These are phyloP conservation scores for Beauveria bassiana DNA, from an alignment of 2,329 filamentous ascomycete genomes.

Conservation along the genomic window DNA sequence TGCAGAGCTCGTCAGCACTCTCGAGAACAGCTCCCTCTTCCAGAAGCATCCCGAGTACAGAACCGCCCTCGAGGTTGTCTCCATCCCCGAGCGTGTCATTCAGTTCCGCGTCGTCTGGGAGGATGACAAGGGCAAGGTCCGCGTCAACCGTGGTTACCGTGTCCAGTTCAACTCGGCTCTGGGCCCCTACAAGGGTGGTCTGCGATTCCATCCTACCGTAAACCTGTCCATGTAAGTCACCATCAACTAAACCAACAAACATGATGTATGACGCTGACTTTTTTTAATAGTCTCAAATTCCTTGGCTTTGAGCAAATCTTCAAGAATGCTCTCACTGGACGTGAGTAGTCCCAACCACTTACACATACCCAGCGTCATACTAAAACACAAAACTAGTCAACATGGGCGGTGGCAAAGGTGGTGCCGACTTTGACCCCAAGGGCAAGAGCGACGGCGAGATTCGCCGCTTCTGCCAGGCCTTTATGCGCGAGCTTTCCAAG, in stretches of 20 bases:
- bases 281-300: conserved; percentile 66
- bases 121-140: conserved; percentile 79
- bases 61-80: conserved; percentile 78
- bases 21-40: conserved; percentile 91
- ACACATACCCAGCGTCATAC: conserved; percentile 11
- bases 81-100: conserved; percentile 89
- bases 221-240: conserved; percentile 55
- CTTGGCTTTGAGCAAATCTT: conserved; percentile 99
- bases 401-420: conserved; percentile 97
- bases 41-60: conserved; percentile 90
- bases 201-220: conserved; percentile 87
- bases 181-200: conserved; percentile 95
- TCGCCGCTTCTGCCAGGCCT: conserved; percentile 89
- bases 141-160: conserved; percentile 91
- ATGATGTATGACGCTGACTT: conserved; percentile 26
- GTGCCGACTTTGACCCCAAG: conserved; percentile 98
- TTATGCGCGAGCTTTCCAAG: conserved; percentile 92
- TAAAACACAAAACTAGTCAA: conserved; percentile 26
- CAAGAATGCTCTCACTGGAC: conserved; percentile 96
- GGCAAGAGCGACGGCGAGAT: conserved; percentile 97
- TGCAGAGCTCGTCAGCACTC: conserved; percentile 84
- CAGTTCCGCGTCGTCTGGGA: conserved; percentile 98
- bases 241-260: neutral
- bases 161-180: conserved; percentile 98
- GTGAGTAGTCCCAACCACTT: conserved; percentile 46